phyloP scores from a whole-genome alignment of 75 land plant species.

The Cunninghamia lanceolata region DNA sequence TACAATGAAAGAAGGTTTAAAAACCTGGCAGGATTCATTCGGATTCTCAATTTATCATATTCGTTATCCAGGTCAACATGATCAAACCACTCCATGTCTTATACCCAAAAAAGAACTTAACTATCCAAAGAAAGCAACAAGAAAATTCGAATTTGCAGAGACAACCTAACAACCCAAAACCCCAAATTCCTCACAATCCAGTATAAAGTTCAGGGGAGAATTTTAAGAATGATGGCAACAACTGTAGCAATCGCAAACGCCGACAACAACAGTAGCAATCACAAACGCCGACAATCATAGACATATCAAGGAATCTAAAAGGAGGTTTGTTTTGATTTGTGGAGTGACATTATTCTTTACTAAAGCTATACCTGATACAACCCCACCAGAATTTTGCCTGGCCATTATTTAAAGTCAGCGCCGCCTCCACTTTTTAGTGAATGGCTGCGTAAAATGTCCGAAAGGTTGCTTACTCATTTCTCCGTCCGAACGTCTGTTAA shows the following conservation, averaged over 20 bases:
- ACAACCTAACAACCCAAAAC: not conserved
- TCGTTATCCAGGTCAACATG: conserved; percentile 37
- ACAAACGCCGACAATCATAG: not conserved
- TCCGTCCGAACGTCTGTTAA: not conserved
- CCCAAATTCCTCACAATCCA: not conserved
- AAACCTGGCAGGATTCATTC: conserved; percentile 80
- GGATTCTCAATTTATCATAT: conserved; percentile 56
- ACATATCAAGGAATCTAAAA: no score
- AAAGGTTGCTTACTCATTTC: not conserved
- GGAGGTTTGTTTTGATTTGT: no score
- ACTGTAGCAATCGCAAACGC: not conserved
- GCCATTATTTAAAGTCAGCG: not conserved
- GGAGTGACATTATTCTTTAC: no score
- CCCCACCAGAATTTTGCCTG: not conserved
- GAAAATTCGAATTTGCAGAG: not conserved
- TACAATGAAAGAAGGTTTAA: not conserved
- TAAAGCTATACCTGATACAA: no score
- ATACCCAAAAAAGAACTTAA: not conserved
- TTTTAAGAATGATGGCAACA: not conserved
- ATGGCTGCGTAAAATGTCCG: not conserved
- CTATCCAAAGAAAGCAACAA: not conserved
- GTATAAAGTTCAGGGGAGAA: not conserved
- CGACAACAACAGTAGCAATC: not conserved
- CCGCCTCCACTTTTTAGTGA: not conserved
- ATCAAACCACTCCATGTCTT: conserved; percentile 2